Percentiles rank a stretch among this genome's conserved stretches.
phyloP scores from a whole-genome alignment of 441 rosid species.

The Codiaeum variegatum region DNA sequence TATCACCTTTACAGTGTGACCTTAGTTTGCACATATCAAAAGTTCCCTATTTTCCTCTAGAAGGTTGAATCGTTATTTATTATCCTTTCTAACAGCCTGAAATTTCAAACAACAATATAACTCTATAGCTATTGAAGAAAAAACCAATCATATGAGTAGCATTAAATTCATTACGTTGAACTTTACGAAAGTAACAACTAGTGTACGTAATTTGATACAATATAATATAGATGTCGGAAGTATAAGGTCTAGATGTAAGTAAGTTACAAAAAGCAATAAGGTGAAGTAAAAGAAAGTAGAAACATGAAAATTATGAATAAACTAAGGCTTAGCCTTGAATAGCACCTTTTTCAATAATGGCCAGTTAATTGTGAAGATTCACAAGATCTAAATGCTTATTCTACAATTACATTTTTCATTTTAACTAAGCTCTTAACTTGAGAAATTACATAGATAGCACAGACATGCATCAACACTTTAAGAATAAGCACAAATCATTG shows the following conservation, averaged over 20 bases:
- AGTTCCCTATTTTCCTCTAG: conserved; percentile 71
- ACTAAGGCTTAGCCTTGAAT: too few species aligned
- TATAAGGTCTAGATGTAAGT: neutral
- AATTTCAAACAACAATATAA: conserved; percentile 15
- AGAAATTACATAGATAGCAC: neutral
- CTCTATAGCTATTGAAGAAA: neutral
- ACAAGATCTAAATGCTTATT: neutral
- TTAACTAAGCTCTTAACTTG: neutral
- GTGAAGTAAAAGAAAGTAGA: neutral
- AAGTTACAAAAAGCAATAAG: neutral
- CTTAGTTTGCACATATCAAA: conserved; percentile 88
- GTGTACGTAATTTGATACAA: neutral
- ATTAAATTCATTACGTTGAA: neutral
- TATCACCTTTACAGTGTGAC: conserved; percentile 73
- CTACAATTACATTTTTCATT: neutral
- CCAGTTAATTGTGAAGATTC: neutral
- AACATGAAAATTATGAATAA: neutral
- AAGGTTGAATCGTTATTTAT: conserved; percentile 77
- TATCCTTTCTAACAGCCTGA: conserved; percentile 81
- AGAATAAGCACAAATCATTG: neutral
- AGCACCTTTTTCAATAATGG: neutral
- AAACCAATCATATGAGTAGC: neutral
- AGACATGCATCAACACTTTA: neutral
- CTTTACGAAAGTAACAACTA: neutral
- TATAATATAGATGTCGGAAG: neutral